Percentiles rank a stretch among this genome's conserved stretches.
phyloP scores from a whole-genome alignment of 129 eudicot species.

The Flaveria trinervia region DNA sequence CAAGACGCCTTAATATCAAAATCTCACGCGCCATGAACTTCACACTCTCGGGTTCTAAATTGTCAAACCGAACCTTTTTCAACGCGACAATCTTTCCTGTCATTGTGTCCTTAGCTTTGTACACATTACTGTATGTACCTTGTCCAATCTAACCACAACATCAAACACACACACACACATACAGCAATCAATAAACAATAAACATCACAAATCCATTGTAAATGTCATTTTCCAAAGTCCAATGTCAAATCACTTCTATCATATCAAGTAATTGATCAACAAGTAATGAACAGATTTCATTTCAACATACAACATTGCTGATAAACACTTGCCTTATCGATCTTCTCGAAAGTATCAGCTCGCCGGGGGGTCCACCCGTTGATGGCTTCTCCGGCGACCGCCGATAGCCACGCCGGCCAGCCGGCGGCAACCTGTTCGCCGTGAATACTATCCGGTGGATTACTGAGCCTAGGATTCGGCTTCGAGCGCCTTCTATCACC shows the following conservation, averaged over 20 bases:
- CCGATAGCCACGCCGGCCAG: slow-evolving; percentile 90
- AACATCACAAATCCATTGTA: background rate
- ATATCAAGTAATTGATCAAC: background rate
- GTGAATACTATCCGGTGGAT: slow-evolving; percentile 63
- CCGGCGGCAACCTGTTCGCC: slow-evolving; percentile 97
- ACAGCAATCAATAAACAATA: background rate
- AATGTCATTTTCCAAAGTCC: too few relatives aligned
- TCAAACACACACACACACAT: background rate
- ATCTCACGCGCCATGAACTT: slow-evolving; percentile 87
- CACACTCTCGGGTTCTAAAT: slow-evolving; percentile 85
- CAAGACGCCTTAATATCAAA: slow-evolving; percentile 73
- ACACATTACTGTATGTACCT: slow-evolving; percentile 92
- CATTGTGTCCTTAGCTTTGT: slow-evolving; percentile 79
- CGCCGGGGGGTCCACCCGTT: slow-evolving; percentile 87
- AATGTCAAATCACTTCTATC: background rate
- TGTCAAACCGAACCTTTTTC: slow-evolving; percentile 85
- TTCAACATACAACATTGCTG: background rate
- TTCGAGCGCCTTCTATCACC: slow-evolving; percentile 62
- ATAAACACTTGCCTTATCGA: slow-evolving; percentile 57
- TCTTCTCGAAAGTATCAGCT: slow-evolving; percentile 80
- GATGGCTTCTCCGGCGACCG: slow-evolving; percentile 83
- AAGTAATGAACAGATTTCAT: background rate
- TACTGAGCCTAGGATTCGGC: slow-evolving; percentile 70
- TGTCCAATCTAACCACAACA: slow-evolving; percentile 70
- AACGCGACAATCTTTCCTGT: slow-evolving; percentile 78